Base-by-base conservation (phyloP, 2,329 filamentous ascomycete species). In the Tolypocladium ophioglossoides region DNA sequence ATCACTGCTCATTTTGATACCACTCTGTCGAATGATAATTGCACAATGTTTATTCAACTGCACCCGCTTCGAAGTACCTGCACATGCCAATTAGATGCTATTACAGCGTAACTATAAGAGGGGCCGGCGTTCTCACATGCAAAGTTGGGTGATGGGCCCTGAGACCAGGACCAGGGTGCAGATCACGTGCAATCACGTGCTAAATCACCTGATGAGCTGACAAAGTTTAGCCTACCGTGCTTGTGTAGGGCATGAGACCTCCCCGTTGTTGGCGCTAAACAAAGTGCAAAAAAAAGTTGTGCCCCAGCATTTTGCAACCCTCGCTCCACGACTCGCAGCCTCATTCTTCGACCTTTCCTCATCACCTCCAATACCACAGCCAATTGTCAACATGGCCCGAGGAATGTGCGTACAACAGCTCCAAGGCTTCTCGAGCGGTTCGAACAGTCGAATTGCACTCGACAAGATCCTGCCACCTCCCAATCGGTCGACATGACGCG, bases 301-400 rank as follows among this genome's bases (percentile, higher is more conserved):
- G 66, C 61, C 59, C 59, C 56, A 56, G 57, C 61, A 60, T 61
- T 64, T 65, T 58, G 60, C 61, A 57, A 47, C 49, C 16, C 58
- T 62, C 57, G 58, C 52, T 62, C 58, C 54, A 58, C 44, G 61
- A 57, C 54, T 55, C 57, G 54, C 58, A 54, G 58, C 58, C 58
- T 60, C 55, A 56, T 63, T 50, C 58, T 64, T 62, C 61, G 50
- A 41, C 61, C 64, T 63, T 62, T 64, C 65, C 62, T 66, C 69
- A 69, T 63, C 70, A 67, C 66, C 62, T 61, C 57, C 68, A 66
- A 69, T 68, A 67, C 62, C 62, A 59, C 63, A 71, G 65, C 66
- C 68, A 69, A 63, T 64, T 69, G 72, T 69, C 68, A 84, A 72
- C 68, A 85, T 85, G 82, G 80, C 78, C 72, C 78, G 82, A 73